Evolutionary conservation across 371 early-diverging fungal genomes (phyloP).

Genomic region (Mucor velutinosus): DNA sequence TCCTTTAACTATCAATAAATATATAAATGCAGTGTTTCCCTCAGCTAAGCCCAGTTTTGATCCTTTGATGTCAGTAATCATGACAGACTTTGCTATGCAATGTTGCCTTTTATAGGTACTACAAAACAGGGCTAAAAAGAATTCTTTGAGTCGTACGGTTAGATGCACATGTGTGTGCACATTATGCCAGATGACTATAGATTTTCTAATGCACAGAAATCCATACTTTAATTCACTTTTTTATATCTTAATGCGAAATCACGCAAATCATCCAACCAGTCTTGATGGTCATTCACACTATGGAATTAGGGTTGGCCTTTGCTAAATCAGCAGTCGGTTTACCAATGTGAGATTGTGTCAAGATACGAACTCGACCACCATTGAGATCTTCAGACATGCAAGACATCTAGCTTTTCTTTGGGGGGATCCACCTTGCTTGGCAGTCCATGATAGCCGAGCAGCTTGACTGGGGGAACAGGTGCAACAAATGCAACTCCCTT

Average conservation of each 20-base stretch:
- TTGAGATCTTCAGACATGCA: slow-evolving; percentile 17
- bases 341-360: slow-evolving; percentile 20
- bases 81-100: not conserved
- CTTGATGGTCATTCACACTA: slow-evolving; percentile 22
- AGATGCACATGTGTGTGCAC: not conserved
- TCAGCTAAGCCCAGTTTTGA: not conserved
- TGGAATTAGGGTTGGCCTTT: slow-evolving; percentile 15
- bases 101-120: not conserved
- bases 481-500: slow-evolving; percentile 8
- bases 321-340: slow-evolving; percentile 6
- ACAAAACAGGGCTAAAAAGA: not conserved
- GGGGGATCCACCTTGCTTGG: slow-evolving; percentile 9
- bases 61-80: not conserved
- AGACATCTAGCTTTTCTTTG: slow-evolving; percentile 5
- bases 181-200: not conserved
- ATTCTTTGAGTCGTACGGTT: not conserved
- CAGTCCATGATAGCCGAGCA: slow-evolving; percentile 16
- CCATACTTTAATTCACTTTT: not conserved
- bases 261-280: slow-evolving; percentile 9
- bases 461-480: not conserved
- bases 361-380: slow-evolving; percentile 12
- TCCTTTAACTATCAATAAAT: not conserved
- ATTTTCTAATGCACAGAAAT: not conserved
- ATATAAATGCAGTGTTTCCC: not conserved
- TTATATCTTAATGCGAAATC: slow-evolving; percentile 14